Evolutionary conservation across 164 flowering plant genomes (phyloP).

Genomic region (Vitis vinifera): ASM3070453v1 NC_081808.1:2037001-2037500

Average conservation of each 20-base stretch:
- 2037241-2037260: conserved; percentile 17
- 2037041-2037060: conserved; percentile 26
- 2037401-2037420: not conserved
- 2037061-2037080: conserved; percentile 23
- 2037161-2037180: conserved; percentile 28
- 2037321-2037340: conserved; percentile 16
- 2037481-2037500: conserved; percentile 16
- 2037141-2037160: conserved; percentile 11
- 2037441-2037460: conserved; percentile 30
- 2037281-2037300: conserved; percentile 13
- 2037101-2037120: conserved; percentile 1
- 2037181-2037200: conserved; percentile 30
- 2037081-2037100: conserved; percentile 12
- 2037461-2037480: conserved; percentile 9
- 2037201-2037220: conserved; percentile 40
- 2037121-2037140: conserved; percentile 7
- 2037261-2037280: conserved; percentile 5
- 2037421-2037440: conserved; percentile 30
- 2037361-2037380: not conserved
- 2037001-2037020: not conserved
- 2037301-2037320: conserved; percentile 14
- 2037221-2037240: conserved; percentile 39
- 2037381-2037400: not conserved
- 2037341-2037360: conserved; percentile 25
- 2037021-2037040: conserved; percentile 26